Evolutionary conservation across 2,329 filamentous ascomycete species (phyloP).

Genomic region (Cercospora sp.): DNA sequence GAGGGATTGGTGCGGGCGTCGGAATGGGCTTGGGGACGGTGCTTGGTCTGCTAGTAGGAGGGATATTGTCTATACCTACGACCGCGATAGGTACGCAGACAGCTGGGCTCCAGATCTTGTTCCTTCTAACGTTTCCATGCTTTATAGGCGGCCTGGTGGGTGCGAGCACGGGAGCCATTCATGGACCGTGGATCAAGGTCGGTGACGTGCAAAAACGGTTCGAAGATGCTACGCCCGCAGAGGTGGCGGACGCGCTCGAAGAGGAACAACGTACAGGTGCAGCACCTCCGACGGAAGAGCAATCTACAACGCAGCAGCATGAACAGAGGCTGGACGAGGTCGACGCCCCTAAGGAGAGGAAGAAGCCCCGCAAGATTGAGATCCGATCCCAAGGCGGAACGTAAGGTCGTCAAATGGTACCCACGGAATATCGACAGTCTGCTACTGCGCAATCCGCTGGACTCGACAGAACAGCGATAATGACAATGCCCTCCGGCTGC

Average conservation of each 20-base stretch:
- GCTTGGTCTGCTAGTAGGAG: constrained; percentile 39
- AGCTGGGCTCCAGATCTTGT: neutral
- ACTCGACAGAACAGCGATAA: neutral
- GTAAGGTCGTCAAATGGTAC: neutral
- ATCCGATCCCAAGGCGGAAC: constrained; percentile 6
- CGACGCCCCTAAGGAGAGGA: constrained; percentile 3
- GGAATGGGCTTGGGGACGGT: constrained; percentile 45
- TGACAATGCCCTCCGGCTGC: neutral
- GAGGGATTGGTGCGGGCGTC: constrained; percentile 46
- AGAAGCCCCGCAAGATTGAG: constrained; percentile 29
- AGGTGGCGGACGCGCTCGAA: constrained; percentile 24
- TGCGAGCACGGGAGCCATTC: constrained; percentile 43
- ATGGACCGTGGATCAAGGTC: constrained; percentile 48
- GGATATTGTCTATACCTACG: constrained; percentile 28
- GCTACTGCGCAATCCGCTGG: neutral
- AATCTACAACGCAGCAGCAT: neutral
- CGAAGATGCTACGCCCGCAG: constrained; percentile 24
- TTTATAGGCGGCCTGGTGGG: constrained; percentile 34
- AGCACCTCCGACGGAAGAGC: neutral
- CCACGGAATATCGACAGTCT: neutral
- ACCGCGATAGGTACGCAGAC: constrained; percentile 1
- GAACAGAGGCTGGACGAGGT: neutral
- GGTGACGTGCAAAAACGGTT: constrained; percentile 20
- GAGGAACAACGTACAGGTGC: constrained; percentile 13
- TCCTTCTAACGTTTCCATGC: neutral